Evolutionary conservation across 164 flowering plant genomes (phyloP), one percentile per base, ranked within the genome.

Genomic region (Nymphaea thermarum): DNA sequence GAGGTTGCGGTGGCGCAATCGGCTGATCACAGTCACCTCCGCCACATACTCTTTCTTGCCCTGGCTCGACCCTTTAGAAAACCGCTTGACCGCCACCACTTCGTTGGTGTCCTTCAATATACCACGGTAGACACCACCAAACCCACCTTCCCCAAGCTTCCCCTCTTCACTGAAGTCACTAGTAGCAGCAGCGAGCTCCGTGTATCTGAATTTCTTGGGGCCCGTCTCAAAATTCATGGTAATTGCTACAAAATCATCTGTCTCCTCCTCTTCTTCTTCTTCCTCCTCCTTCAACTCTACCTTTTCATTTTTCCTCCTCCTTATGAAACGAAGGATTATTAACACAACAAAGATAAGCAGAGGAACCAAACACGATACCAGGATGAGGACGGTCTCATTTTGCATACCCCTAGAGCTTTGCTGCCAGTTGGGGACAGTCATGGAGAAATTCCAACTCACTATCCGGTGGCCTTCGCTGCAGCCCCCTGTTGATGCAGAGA

Each of bases 1-100:
- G 68, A 83, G 55, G 68, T 83, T 83, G 60, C 78, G 60, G 60
- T 83, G 87, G 65, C 87, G 74, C 69, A 83, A 65, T 43, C 72
- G 65, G 65, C 87, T 83, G 42, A 83, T 82, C 53, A 77, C 81
- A 77, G 65, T 80, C n/a, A 83, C 85, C 63, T 83, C 85, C 1
- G 83, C 73, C n/a, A 72, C 68, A 14, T 81, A 83, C 71, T 83
- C 82, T 62, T 80, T 83, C 42, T 64, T 78, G 43, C 87, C 87
- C 43, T 83, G 85, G 63, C 74, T 75, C 3, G 83, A 83, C 15
- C 75, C 77, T 42, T 68, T 71, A 1, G 82, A 77, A 15, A 82
- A 71, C 66, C 77, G 77, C 43, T 80, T 82, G 4, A 83, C 83
- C 0, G 82, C 83, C 1, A 83, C 63, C 16, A 57, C 63, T n/a